These are phyloP conservation scores for Fusarium sp. DNA, from an alignment of 2,329 filamentous ascomycete genomes.

Conservation along the genomic window DNA sequence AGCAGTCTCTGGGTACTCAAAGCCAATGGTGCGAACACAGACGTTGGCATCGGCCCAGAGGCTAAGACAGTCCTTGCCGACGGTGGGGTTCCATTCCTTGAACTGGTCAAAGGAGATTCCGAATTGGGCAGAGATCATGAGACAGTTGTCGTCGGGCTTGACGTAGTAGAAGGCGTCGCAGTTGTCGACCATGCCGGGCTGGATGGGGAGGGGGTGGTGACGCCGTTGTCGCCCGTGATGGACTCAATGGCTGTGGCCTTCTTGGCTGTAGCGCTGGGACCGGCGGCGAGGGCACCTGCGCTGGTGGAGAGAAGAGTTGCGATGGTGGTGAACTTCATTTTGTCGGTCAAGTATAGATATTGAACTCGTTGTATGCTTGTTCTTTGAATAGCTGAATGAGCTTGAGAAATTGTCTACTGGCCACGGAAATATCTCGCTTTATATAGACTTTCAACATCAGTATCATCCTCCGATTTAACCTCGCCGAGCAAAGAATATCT, in stretches of 20 bases:
- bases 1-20: background rate
- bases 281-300: background rate
- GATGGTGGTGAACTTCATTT: slow-evolving; percentile 6
- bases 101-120: background rate
- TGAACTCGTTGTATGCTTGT: background rate
- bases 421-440: fast-evolving
- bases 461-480: background rate
- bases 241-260: slow-evolving; percentile 1
- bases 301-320: background rate
- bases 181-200: slow-evolving; percentile 13
- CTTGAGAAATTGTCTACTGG: fast-evolving
- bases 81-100: slow-evolving; percentile 7
- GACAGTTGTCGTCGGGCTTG: background rate
- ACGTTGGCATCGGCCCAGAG: slow-evolving; percentile 18
- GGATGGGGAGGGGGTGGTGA: slow-evolving; percentile 10
- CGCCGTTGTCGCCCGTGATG: background rate
- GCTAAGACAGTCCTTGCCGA: background rate
- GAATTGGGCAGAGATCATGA: background rate
- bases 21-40: slow-evolving; percentile 1
- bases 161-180: slow-evolving; percentile 7
- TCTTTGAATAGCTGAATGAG: background rate
- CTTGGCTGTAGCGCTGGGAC: background rate
- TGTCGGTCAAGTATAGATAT: background rate
- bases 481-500: background rate
- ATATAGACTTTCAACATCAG: background rate